Percentiles rank a stretch among this genome's conserved stretches.
Conservation (phyloP, 306 rosid genomes). For the Rosa lucieae region DNA sequence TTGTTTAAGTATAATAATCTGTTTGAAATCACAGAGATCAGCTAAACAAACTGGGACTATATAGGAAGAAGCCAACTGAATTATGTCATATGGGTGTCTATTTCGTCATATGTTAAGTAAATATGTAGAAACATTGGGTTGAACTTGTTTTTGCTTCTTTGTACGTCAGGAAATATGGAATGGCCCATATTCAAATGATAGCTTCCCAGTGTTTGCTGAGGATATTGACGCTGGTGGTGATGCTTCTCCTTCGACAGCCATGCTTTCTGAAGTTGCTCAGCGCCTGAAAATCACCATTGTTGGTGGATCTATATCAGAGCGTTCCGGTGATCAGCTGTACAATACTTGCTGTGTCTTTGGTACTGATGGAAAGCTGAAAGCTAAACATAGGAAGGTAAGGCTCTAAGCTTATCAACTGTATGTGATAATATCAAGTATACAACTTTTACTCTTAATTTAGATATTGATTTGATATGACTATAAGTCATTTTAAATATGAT, state of each 20-base stretch:
- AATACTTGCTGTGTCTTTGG: conserved; percentile 89
- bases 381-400: conserved; percentile 85
- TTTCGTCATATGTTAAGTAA: no score
- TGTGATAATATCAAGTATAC: background rate
- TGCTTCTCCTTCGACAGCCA: conserved; percentile 91
- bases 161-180: conserved; percentile 87
- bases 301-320: conserved; percentile 92
- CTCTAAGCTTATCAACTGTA: background rate
- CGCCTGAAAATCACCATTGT: conserved; percentile 75
- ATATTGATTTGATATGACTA: background rate
- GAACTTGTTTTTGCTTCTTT: background rate
- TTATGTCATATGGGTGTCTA: no score
- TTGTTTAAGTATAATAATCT: background rate
- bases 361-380: conserved; percentile 68
- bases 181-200: conserved; percentile 80
- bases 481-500: background rate
- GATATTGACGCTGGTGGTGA: conserved; percentile 81
- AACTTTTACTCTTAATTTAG: background rate
- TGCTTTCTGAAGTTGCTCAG: conserved; percentile 76
- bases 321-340: conserved; percentile 65
- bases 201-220: conserved; percentile 85
- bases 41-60: no score
- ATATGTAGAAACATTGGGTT: background rate
- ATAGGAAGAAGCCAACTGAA: no score
- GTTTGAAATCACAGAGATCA: background rate